phyloP scores from a whole-genome alignment of 169 alveolate species.

The Babesia bigemina region DNA sequence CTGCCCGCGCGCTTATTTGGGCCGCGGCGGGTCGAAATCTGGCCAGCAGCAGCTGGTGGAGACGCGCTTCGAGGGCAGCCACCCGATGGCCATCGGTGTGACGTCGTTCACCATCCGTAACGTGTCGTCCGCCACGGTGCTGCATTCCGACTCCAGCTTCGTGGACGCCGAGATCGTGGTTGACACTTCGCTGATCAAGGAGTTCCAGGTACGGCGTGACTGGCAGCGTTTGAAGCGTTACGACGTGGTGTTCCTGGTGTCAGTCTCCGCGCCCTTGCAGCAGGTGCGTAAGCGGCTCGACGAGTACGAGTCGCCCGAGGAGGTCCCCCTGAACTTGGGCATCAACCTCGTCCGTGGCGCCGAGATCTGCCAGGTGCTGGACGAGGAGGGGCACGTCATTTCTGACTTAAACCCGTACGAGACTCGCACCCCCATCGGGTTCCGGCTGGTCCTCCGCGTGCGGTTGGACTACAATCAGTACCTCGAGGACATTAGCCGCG shows the following conservation, averaged over 20 bases:
- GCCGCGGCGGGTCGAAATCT: background rate
- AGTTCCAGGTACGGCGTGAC: constrained; percentile 51
- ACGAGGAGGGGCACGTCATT: constrained; percentile 70
- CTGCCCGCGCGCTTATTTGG: constrained; percentile 61
- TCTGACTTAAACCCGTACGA: constrained; percentile 70
- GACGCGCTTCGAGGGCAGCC: constrained; percentile 39
- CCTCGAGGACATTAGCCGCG: constrained; percentile 74
- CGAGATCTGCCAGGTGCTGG: constrained; percentile 58
- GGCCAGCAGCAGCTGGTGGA: constrained; percentile 21
- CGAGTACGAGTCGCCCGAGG: constrained; percentile 50
- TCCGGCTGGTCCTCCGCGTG: constrained; percentile 72
- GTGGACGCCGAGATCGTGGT: constrained; percentile 47
- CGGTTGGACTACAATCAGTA: constrained; percentile 83
- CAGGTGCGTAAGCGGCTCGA: constrained; percentile 27
- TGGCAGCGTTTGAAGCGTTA: constrained; percentile 59
- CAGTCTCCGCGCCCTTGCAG: constrained; percentile 43
- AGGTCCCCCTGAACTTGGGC: constrained; percentile 48
- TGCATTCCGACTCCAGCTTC: constrained; percentile 17
- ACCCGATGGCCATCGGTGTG: constrained; percentile 33
- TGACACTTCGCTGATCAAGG: constrained; percentile 48
- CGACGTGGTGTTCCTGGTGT: constrained; percentile 54
- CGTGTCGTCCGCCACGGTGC: constrained; percentile 21
- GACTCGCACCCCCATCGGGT: constrained; percentile 70
- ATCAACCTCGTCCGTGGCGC: constrained; percentile 62
- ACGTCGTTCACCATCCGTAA: constrained; percentile 15